These are phyloP conservation scores for Leccinum imitatum DNA, from an alignment of 768 basidiomycete species.

Conservation along the genomic window DNA sequence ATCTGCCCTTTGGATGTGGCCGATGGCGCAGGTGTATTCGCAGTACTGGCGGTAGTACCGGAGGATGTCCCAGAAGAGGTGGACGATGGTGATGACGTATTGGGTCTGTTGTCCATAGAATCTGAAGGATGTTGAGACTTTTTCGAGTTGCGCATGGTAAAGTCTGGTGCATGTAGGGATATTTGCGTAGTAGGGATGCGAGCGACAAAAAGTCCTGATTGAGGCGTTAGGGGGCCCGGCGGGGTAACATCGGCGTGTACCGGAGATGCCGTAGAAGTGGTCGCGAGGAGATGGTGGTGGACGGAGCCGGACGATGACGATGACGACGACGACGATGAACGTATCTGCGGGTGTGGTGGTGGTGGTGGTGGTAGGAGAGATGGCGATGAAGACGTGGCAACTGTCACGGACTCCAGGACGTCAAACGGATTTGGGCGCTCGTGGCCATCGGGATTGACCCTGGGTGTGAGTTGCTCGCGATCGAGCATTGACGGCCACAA, in stretches of 20 bases:
- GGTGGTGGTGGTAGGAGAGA: constrained; percentile 13
- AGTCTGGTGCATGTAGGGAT: constrained; percentile 83
- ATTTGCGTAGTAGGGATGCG: constrained; percentile 58
- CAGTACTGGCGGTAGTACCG: constrained; percentile 18
- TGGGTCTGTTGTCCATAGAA: constrained; percentile 36
- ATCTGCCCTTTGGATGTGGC: constrained; percentile 69
- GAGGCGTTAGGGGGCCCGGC: constrained; percentile 48
- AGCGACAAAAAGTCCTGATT: constrained; percentile 47
- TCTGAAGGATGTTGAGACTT: constrained; percentile 33
- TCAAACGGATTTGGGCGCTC: constrained; percentile 68
- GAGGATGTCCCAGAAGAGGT: constrained; percentile 37
- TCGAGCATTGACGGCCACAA: constrained; percentile 58
- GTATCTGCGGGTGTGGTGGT: constrained; percentile 5
- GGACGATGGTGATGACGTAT: constrained; percentile 43
- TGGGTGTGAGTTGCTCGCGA: constrained; percentile 57
- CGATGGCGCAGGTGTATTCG: constrained; percentile 28
- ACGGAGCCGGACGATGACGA: constrained; percentile 17
- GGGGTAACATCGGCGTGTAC: constrained; percentile 38
- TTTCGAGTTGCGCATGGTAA: constrained; percentile 70
- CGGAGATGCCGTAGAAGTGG: constrained; percentile 19
- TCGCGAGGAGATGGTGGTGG: constrained; percentile 33
- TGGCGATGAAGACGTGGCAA: constrained; percentile 22
- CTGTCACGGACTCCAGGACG: constrained; percentile 32
- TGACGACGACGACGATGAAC: constrained; percentile 15
- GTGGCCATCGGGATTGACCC: constrained; percentile 41